phyloP scores from a whole-genome alignment of 2,329 filamentous ascomycete species.

The Colletotrichum graminicola region DNA sequence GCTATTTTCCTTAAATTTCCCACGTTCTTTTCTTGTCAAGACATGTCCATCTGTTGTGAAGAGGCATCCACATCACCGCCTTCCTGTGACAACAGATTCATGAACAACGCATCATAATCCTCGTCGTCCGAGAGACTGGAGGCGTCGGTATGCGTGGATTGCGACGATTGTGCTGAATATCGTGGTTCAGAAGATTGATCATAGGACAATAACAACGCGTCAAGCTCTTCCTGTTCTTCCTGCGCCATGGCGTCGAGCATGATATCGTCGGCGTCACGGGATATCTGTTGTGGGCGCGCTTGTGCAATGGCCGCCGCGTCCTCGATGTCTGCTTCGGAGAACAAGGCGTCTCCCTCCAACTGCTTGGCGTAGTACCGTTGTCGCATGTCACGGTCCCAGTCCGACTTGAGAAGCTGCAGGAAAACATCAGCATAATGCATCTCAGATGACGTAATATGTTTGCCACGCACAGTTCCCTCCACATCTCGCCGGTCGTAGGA shows the following conservation, averaged over 20 bases:
- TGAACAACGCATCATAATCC: slow-evolving; percentile 74
- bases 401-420: slow-evolving; percentile 52
- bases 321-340: slow-evolving; percentile 65
- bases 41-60: slow-evolving; percentile 62
- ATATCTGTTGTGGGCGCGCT: slow-evolving; percentile 43
- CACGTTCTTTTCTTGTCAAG: slow-evolving; percentile 45
- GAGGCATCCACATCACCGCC: slow-evolving; percentile 44
- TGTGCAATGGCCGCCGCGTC: slow-evolving; percentile 58
- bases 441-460: too few relatives aligned
- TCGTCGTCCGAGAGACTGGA: slow-evolving; percentile 64
- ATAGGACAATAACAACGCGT: slow-evolving; percentile 66
- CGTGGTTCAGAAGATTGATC: slow-evolving; percentile 47
- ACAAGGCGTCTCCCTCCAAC: slow-evolving; percentile 53
- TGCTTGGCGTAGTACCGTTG: slow-evolving; percentile 51
- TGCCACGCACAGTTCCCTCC: slow-evolving; percentile 65
- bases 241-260: slow-evolving; percentile 66
- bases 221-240: slow-evolving; percentile 68
- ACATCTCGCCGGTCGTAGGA: slow-evolving; percentile 72
- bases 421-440: background rate
- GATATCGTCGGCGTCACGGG: slow-evolving; percentile 57
- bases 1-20: background rate
- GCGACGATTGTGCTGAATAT: slow-evolving; percentile 49
- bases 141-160: slow-evolving; percentile 46
- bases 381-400: slow-evolving; percentile 52
- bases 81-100: slow-evolving; percentile 70